These are phyloP conservation scores for Pulveroboletus frians DNA, from an alignment of 768 basidiomycete genomes.

Conservation along the genomic window DNA sequence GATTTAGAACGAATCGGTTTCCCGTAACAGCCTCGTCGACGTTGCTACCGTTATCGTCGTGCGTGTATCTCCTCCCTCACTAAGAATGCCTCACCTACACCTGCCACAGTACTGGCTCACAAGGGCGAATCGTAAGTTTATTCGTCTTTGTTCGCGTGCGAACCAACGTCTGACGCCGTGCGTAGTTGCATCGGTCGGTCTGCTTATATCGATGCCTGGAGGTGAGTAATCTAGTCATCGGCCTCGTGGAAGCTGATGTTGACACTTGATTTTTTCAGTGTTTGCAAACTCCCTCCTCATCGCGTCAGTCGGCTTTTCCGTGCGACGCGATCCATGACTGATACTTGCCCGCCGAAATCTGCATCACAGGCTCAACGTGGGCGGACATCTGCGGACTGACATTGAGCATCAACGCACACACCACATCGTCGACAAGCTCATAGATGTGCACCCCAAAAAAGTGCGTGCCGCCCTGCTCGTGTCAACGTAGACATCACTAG, in stretches of 20 bases:
- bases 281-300: conserved; percentile 16
- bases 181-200: conserved; percentile 14
- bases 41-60: conserved; percentile 8
- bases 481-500: background rate
- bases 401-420: conserved; percentile 10
- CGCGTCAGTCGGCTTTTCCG: conserved; percentile 10
- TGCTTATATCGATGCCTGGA: conserved; percentile 17
- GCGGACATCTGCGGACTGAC: conserved; percentile 6
- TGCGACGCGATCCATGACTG: background rate
- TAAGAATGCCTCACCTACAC: background rate
- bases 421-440: conserved; percentile 1
- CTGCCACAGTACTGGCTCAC: conserved; percentile 16
- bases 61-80: background rate
- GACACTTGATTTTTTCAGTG: conserved; percentile 6
- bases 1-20: background rate
- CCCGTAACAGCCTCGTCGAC: conserved; percentile 7
- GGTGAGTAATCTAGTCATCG: background rate
- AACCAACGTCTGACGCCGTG: background rate
- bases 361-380: conserved; percentile 9
- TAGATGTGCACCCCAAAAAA: conserved; percentile 1
- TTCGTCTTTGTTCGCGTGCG: background rate
- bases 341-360: background rate
- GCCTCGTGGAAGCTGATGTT: background rate
- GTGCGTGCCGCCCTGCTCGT: conserved; percentile 2
- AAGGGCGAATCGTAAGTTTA: conserved; percentile 7